A percentile compares a stretch with the other conserved stretches of the same genome.
These are phyloP conservation scores for Agaricus sinodeliciosus DNA, from an alignment of 768 basidiomycete genomes.

Conservation along the genomic window DNA sequence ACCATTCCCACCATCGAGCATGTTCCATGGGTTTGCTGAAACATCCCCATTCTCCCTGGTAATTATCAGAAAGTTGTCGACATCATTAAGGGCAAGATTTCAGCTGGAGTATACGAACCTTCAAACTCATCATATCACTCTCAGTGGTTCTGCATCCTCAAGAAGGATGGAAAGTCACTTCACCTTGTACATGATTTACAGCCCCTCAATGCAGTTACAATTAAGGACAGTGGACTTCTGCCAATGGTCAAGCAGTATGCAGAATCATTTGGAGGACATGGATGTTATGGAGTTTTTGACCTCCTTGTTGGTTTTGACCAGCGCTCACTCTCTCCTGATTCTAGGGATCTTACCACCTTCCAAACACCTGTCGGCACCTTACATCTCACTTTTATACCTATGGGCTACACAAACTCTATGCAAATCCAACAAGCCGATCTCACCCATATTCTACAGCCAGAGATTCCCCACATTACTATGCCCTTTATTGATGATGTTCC, in stretches of 20 bases:
- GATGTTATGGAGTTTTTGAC: too few species aligned
- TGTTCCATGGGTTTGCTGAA: too few species aligned
- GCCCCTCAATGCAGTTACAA: slow-evolving; percentile 29
- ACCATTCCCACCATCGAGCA: too few species aligned
- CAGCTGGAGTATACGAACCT: too few species aligned
- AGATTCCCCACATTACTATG: slow-evolving; percentile 18
- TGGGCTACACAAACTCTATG: slow-evolving; percentile 32
- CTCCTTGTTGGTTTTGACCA: slow-evolving; percentile 27
- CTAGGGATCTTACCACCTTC: slow-evolving; percentile 30
- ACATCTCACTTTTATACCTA: slow-evolving; percentile 26
- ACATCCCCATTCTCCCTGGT: slow-evolving; percentile 32
- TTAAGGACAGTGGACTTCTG: too few species aligned
- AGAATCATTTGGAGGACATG: too few species aligned
- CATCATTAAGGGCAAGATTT: too few species aligned
- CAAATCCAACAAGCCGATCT: slow-evolving; percentile 28
- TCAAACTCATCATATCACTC: too few species aligned
- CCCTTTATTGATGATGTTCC: slow-evolving; percentile 27
- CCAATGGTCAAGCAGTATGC: slow-evolving; percentile 26
- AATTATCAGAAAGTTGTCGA: too few species aligned
- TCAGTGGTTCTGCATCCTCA: slow-evolving; percentile 32
- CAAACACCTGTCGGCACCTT: slow-evolving; percentile 27
- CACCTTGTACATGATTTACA: slow-evolving; percentile 29
- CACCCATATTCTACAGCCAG: slow-evolving; percentile 21
- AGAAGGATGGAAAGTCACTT: slow-evolving; percentile 30
- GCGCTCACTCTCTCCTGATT: slow-evolving; percentile 14